Conservation (phyloP, 2,329 filamentous ascomycete genomes). For the Cyphellophora attinorum region DNA sequence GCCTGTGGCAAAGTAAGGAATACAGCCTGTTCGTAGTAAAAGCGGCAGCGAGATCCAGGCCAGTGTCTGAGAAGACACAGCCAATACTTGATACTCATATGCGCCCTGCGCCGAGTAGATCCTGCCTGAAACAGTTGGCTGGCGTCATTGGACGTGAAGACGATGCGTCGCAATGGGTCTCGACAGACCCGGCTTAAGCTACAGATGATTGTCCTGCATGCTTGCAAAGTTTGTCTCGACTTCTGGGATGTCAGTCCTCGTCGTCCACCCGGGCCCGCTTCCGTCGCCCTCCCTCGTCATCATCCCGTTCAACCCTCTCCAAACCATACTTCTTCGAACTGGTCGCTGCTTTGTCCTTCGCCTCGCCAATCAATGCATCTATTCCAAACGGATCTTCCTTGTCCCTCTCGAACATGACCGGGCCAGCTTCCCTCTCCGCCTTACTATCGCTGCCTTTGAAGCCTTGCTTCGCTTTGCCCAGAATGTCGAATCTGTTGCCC, state of each 20-base stretch:
- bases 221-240: too few species aligned
- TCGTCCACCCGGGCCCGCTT: constrained; percentile 76
- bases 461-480: constrained; percentile 72
- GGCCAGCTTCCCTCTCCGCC: constrained; percentile 70
- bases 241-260: constrained; percentile 37
- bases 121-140: too few species aligned
- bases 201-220: too few species aligned
- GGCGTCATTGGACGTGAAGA: too few species aligned
- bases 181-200: too few species aligned
- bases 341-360: constrained; percentile 36
- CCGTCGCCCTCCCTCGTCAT: constrained; percentile 31
- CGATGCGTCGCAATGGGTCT: too few species aligned
- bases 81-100: too few species aligned
- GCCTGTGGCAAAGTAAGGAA: too few species aligned
- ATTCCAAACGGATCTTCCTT: constrained; percentile 82
- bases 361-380: constrained; percentile 79
- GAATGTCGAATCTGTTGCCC: constrained; percentile 73
- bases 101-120: too few species aligned
- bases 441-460: constrained; percentile 76
- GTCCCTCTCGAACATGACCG: constrained; percentile 94
- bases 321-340: constrained; percentile 69
- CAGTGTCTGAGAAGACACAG: too few species aligned
- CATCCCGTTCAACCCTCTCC: constrained; percentile 50
- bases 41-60: too few species aligned
- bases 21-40: too few species aligned